These are phyloP conservation scores for Entomophthora muscae DNA, from an alignment of 371 early-diverging fungal genomes.

Conservation along the genomic window DNA sequence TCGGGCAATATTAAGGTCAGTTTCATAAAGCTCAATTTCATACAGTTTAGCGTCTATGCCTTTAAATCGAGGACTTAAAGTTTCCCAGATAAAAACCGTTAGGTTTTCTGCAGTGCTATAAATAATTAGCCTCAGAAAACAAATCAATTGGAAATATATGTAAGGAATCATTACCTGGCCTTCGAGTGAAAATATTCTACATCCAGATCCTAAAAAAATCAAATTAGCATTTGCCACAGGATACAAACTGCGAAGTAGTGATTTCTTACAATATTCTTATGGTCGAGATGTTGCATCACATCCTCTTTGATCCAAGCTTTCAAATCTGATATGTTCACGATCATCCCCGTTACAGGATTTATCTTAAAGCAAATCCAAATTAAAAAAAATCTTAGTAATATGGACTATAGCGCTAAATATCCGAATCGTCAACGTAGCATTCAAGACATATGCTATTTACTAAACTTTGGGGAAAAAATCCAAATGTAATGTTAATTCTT, in stretches of 20 bases:
- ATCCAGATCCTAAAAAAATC: slow-evolving; percentile 44
- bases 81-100: slow-evolving; percentile 63
- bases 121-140: slow-evolving; percentile 2
- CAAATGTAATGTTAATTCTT: too few relatives aligned
- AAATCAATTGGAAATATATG: neutral
- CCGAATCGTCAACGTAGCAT: too few relatives aligned
- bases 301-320: slow-evolving; percentile 49
- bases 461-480: too few relatives aligned
- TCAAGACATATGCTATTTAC: too few relatives aligned
- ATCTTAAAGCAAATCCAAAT: too few relatives aligned
- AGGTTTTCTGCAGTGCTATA: slow-evolving; percentile 76
- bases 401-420: too few relatives aligned
- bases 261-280: slow-evolving; percentile 44
- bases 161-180: slow-evolving; percentile 23
- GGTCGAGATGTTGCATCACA: slow-evolving; percentile 62
- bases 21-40: slow-evolving; percentile 49
- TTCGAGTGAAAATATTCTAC: slow-evolving; percentile 45
- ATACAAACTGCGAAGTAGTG: slow-evolving; percentile 10
- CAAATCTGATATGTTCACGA: slow-evolving; percentile 59
- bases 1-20: slow-evolving; percentile 45
- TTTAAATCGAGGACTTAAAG: slow-evolving; percentile 26
- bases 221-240: too few relatives aligned
- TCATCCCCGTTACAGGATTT: slow-evolving; percentile 62
- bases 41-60: slow-evolving; percentile 16
- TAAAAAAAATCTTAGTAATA: too few relatives aligned